Evolutionary conservation across 2,329 filamentous ascomycete genomes (phyloP), one percentile per base, ranked within the genome.

Genomic region (Epichloe sp.): DNA sequence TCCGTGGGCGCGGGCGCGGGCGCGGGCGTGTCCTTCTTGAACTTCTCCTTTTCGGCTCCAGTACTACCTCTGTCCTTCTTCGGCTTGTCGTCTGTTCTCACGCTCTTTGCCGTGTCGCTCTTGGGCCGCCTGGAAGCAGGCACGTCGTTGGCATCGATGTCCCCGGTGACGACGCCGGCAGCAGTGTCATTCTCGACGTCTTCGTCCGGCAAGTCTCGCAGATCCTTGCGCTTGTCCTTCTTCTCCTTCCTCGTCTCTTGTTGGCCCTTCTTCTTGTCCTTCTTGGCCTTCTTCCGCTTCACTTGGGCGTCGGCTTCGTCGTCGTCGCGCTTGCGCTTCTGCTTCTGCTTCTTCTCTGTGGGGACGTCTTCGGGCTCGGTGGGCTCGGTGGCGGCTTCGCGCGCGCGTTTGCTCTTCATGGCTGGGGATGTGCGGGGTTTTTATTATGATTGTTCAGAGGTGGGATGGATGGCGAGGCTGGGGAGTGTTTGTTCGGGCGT

Each of bases 341-440:
- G 23, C 23, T 23, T 23, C 23, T 26, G 23, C 23, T 26, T 26
- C 59, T 67, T 68, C 51, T 57, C 57, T 31, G 62, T 56, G 23
- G 52, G 56, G 14, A 57, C 57, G 48, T 59, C 62, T n/a, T 57
- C 56, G 37, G 62, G 58, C n/a, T n/a, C n/a, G 40, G 62, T 60
- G 11, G 64, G 63, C 10, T 57, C 56, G 37, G 62, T 58, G 42
- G 51, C 58, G 35, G 62, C 62, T 47, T 69, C 66, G 52, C 62
- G 63, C 40, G 66, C 67, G 49, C 67, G 66, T 55, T 70, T 70
- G 62, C 66, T 70, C 59, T 70, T 70, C 62, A 65, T 62, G 46
- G 11, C 37, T 42, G n/a, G 4, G 40, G 17, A 11, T 42, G 40
- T n/a, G n/a, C n/a, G 3, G 17, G 8, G 8, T 31, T 31, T 11